Evolutionary conservation across 1,284 basidiomycete species (phyloP), one percentile per base, ranked within the genome.

Genomic region (Fomitiporia mediterranea): DNA sequence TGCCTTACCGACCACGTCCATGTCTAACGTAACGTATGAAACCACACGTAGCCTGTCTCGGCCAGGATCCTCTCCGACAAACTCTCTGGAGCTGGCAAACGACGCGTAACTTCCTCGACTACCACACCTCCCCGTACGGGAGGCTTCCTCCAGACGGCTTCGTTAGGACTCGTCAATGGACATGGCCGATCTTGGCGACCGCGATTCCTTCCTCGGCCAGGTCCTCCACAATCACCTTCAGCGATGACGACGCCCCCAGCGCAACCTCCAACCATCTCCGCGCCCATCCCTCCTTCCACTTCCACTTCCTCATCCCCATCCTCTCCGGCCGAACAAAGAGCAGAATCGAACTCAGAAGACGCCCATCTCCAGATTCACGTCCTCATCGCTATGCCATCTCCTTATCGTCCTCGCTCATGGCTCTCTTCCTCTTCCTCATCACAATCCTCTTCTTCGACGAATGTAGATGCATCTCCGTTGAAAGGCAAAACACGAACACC

Each of bases 331-430:
- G 11, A 13, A 43, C 42, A 23, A 43, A 8, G 5, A 43, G 68
- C 70, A 3, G 72, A 71, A 28, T 71, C 70, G 6, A 57, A 63
- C 13, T 65, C 70, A 0, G 65, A 43, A 70, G 72, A 6, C 61
- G 54, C 54, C 2, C 17, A 21, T 9, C 66, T 77, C 17, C 79
- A 82, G 63, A 72, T 86, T 9, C 74, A 80, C 23, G 77, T 86
- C 4, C 71, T 87, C 53, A 74, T 87, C 55, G 74, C 78, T 32
- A 85, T 87, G 84, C 84, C 84, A 2, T 72, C 76, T 28, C 72
- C 67, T 11, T 68, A 67, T 28, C 64, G 65, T 13, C 59, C 64
- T 53, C 62, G 57, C 59, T 53, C 52, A 9, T 59, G 56, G 62
- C n/a, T n/a, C n/a, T n/a, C n/a, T n/a, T n/a, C n/a, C n/a, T n/a